Conservation (phyloP, 2,329 filamentous ascomycete genomes). For the Pezicula carpinea region DNA sequence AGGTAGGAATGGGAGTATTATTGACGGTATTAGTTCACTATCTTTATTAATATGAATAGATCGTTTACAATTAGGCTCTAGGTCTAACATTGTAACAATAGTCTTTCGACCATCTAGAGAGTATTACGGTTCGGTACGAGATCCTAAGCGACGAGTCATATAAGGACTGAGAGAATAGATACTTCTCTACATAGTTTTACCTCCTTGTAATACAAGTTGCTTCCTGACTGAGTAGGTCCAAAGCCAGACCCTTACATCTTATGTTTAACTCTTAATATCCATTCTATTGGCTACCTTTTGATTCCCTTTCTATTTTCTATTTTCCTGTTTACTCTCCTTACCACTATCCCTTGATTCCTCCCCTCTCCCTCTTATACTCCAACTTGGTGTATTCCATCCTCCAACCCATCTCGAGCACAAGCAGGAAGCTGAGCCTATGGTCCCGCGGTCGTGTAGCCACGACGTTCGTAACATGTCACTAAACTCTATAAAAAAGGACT, state of each 20-base stretch:
- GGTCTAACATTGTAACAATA: not conserved
- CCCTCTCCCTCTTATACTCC: not conserved
- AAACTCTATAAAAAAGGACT: slow-evolving; percentile 1
- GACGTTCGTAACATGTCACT: slow-evolving; percentile 1
- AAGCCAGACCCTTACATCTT: not conserved
- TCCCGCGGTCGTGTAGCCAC: not conserved
- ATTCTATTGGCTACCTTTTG: not conserved
- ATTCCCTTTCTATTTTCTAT: not conserved
- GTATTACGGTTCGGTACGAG: not conserved
- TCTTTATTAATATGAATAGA: not conserved
- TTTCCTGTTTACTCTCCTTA: not conserved
- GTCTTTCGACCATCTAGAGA: not conserved
- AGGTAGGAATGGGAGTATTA: not conserved
- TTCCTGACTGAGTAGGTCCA: not conserved
- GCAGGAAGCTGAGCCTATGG: not conserved
- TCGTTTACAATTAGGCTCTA: not conserved
- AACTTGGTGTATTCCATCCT: not conserved
- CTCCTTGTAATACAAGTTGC: not conserved
- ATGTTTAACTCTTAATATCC: not conserved
- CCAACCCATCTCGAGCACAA: not conserved
- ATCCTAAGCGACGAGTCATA: not conserved
- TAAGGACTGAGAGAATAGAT: not conserved
- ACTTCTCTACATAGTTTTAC: not conserved
- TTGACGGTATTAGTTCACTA: not conserved
- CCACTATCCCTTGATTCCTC: not conserved